Evolutionary conservation across 2,329 filamentous ascomycete genomes (phyloP), one percentile per base, ranked within the genome.

Genomic region (Sclerotinia trifoliorum): DNA sequence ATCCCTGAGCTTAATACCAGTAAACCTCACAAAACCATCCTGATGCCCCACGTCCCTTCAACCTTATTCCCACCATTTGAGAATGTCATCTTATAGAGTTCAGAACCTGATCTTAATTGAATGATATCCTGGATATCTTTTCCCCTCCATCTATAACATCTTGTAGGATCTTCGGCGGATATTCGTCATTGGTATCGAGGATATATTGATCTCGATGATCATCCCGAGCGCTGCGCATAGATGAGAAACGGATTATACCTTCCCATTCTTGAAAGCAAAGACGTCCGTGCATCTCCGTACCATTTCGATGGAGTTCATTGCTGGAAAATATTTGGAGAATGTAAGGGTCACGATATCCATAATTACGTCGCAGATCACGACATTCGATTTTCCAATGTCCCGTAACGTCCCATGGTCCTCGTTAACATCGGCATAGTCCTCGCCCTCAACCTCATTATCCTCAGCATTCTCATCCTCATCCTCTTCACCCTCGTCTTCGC

Each of bases 81-180:
- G 11, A 62, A 51, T 24, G 17, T 49, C 58, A 62, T 62, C 13
- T 5, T 21, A 15, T 49, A 51, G 5, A n/a, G 19, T 5, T 24
- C 10, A 11, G 8, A n/a, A 29, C 51, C 44, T 6, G 44, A 62
- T 5, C 15, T 24, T 5, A 49, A 19, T 11, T 62, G 58, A 35
- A 35, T 62, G 24, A 48, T 49, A 24, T 35, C 4, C 42, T 35
- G 24, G 19, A 17, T 4, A 49, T 62, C 58, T 62, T 49, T 62
- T 26, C 58, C 58, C 29, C 58, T 62, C 44, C 58, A 62, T 15
- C 58, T 17, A 35, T 62, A 49, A 32, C 21, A n/a, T 49, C 58
- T 62, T 17, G 26, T 62, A 26, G 4, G 39, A 61, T 61, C 17
- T n/a, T 26, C 39, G 26, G 24, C 6, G 13, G 42, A 26, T 15